Base-by-base conservation (phyloP, 805 yeast species). In the Priceomyces melissophilus region DNA sequence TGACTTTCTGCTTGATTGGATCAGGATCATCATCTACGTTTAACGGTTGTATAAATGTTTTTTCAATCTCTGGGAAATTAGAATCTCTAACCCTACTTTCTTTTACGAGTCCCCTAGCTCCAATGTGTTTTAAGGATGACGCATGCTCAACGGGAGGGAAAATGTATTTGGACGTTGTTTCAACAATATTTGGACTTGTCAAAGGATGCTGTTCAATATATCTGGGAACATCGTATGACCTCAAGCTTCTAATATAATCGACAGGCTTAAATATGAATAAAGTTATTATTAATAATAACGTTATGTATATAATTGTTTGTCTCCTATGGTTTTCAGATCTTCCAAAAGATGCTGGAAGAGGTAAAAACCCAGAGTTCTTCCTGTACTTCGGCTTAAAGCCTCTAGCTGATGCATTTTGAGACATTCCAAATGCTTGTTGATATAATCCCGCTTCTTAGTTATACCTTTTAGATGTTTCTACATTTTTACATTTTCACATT, bases 71-170 rank as follows among this genome's bases (percentile, higher is more conserved):
- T 6, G 70, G 71, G 41, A 56, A 57, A 39, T 60, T 58, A 5
- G 77, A 70, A 44, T 76, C 76, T 12, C 75, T 53, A 32, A 74
- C 76, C n/a, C 63, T 57, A 37, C 74, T 64, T 35, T 68, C 70
- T 26, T 68, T 69, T 43, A 79, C 81, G 26, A 84, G 60, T 11
- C 71, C 68, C 40, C 71, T 69, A 14, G 79, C 58, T 1, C 80
- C 76, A 38, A 84, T 54, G 43, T 81, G 82, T 48, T 78, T 75
- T 44, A 85, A 66, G 15, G 73, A 57, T 0, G 81, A 77, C 3
- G 86, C 82, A 52, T 84, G 82, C 48, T 84, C 89, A 29, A 84
- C 72, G n/a, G 79, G 75, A n/a, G 93, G 93, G 54, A 75, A 84
- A 10, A 85, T 81, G 53, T 78, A 72, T 30, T 71, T 67, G 13